Conservation (phyloP, 2,329 filamentous ascomycete genomes). For the Nemania sp. region DNA sequence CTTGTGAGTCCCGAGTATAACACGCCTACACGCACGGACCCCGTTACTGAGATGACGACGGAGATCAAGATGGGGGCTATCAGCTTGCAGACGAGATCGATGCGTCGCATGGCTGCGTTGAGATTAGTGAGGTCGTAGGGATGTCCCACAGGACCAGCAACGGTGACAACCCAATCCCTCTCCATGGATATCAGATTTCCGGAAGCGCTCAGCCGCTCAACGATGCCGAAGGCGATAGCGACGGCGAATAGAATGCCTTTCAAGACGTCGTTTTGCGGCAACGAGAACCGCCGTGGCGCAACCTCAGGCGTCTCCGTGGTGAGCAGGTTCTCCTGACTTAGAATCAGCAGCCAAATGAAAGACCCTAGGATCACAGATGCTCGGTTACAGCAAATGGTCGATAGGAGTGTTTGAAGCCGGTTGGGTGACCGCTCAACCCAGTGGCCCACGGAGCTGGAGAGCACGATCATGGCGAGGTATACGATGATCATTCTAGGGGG, state of each 20-base stretch:
- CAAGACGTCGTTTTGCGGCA: conserved; percentile 33
- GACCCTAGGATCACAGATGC: conserved; percentile 47
- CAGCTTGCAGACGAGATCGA: conserved; percentile 62
- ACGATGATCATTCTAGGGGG: conserved; percentile 39
- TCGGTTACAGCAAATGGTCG: conserved; percentile 48
- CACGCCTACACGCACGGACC: conserved; percentile 50
- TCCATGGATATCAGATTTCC: conserved; percentile 53
- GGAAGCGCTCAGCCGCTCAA: conserved; percentile 48
- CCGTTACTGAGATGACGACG: conserved; percentile 48
- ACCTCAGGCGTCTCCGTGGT: conserved; percentile 7
- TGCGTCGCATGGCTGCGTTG: conserved; percentile 60
- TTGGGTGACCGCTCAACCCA: conserved; percentile 48
- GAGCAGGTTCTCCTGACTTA: conserved; percentile 36
- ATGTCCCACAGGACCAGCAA: conserved; percentile 40
- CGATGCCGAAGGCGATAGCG: conserved; percentile 45
- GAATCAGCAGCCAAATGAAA: conserved; percentile 46
- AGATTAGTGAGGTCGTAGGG: conserved; percentile 48
- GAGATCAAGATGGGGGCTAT: conserved; percentile 57
- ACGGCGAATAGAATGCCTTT: conserved; percentile 43
- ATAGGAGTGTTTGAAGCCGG: conserved; percentile 47
- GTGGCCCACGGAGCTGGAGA: conserved; percentile 48
- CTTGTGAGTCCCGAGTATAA: conserved; percentile 52
- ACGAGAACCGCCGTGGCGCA: conserved; percentile 20
- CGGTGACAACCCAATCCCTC: conserved; percentile 50
- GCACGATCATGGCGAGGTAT: conserved; percentile 46